Base-by-base conservation (phyloP, 129 eudicot species). In the Logfia minima region DNA sequence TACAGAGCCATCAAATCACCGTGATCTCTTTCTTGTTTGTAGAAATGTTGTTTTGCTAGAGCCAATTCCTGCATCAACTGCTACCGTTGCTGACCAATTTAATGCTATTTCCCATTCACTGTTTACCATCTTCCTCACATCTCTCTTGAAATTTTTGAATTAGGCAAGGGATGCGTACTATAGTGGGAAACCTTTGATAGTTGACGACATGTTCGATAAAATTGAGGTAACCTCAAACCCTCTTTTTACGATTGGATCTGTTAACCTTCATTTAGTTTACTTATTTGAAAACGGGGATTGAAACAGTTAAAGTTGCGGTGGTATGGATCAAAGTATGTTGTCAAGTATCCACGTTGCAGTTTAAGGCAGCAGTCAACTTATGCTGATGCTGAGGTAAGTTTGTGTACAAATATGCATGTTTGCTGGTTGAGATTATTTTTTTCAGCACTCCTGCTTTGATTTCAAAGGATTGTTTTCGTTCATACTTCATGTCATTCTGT, bases 81-180 rank as follows among this genome's bases (percentile, higher is more conserved):
- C 35, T 58, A 32, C 53, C 32, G 6, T 4, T 58, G 67, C 22
- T 37, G 28, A 22, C n/a, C 31, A 16, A 8, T 31, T 35, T 59
- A 1, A 11, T 6, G 26, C 16, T 26, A 28, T 29, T 4, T 26
- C 2, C 26, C 55, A 37, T 51, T 70, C 24, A 6, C 10, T 29
- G 58, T n/a, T 56, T 34, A 45, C 59, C 32, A 10, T 55, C 61
- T 66, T 72, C 21, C 66, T 84, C 9, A 76, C 26, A 29, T 66
- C 66, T 58, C 58, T 79, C 4, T 16, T 77, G 58, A 66, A 72
- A 71, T 26, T 80, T 19, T 70, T 72, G 66, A 35, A 37, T 22
- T 66, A 92, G 98, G 98, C 98, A 62, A 85, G 92, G 85, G 98
- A 93, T 75, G 92, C 98, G 6, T 93, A 93, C 84, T 93, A 93